phyloP scores from a whole-genome alignment of 169 alveolate genomes.

The Neospora caninum region DNA sequence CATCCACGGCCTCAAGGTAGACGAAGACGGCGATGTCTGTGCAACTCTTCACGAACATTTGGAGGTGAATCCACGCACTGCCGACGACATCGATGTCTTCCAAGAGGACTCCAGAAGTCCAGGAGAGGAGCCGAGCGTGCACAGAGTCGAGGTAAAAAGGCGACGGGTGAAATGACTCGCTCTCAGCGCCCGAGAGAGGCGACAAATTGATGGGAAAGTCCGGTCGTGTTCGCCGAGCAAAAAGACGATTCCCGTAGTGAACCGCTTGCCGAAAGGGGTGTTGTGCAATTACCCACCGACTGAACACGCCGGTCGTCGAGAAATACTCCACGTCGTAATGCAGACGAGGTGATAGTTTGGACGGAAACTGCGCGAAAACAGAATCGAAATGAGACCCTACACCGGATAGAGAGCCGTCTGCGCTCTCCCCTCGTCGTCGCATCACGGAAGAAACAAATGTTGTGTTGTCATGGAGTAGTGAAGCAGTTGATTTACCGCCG shows the following conservation, averaged over 20 bases:
- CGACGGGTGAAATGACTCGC: slow-evolving; percentile 65
- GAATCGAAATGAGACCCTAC: neutral
- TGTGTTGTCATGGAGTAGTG: too few relatives aligned
- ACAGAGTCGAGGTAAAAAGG: slow-evolving; percentile 49
- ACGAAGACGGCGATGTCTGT: slow-evolving; percentile 73
- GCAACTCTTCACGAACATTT: slow-evolving; percentile 67
- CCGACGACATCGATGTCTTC: slow-evolving; percentile 66
- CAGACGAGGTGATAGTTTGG: slow-evolving; percentile 45
- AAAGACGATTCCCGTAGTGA: slow-evolving; percentile 63
- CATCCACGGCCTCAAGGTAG: slow-evolving; percentile 74
- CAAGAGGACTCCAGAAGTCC: slow-evolving; percentile 47
- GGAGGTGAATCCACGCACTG: slow-evolving; percentile 70
- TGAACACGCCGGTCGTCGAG: slow-evolving; percentile 47
- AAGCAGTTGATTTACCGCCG: too few relatives aligned
- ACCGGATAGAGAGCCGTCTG: too few relatives aligned
- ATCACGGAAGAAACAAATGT: too few relatives aligned
- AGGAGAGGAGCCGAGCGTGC: slow-evolving; percentile 67
- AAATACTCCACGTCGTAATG: slow-evolving; percentile 63
- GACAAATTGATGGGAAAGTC: slow-evolving; percentile 21
- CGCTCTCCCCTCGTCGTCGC: too few relatives aligned
- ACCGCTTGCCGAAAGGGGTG: slow-evolving; percentile 76
- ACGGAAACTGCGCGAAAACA: neutral
- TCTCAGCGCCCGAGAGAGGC: slow-evolving; percentile 17
- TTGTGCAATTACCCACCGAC: slow-evolving; percentile 77
- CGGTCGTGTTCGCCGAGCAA: neutral